Base-by-base conservation (phyloP, 2,329 filamentous ascomycete species). In the Microcyclosporella mali region DNA sequence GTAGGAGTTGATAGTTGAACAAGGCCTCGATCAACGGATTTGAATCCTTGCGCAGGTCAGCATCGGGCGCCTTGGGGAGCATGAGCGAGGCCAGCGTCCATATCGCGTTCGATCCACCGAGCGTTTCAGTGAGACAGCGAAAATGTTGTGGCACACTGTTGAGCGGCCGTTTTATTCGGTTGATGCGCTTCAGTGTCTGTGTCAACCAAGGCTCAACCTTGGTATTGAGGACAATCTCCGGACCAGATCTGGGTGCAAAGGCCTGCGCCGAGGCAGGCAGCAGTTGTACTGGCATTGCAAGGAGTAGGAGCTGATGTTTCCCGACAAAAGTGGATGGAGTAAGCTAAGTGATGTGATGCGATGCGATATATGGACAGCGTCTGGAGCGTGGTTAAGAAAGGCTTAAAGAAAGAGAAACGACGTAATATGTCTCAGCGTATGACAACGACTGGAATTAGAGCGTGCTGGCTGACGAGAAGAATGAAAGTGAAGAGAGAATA, bases 131-230 rank as follows among this genome's bases (percentile, higher is more conserved):
- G 59, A 98, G 78, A 70, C 90, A 97, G 74, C 87, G 81, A 58
- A 89, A 88, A 71, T 97, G 92, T 67, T 98, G 92, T 45, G 87
- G 83, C 37, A 95, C 86, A 67, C 86, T 95, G 78, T 98, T 98
- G 68, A 97, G 79, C 49, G 92, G 90, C 58, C 92, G 85, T 79
- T 97, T 98, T 60, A 95, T 82, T 56, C 85, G 81, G 76, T 95
- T 97, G 72, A 95, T 88, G 66, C 92, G 83, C 78, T 97, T 97
- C 60, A 98, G 76, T 9, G 89, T 95, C 64, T 89, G 86, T 28
- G 92, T 98, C 68, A 97, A 78, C 92, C 92, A 98, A 47, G 88
- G 85, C 71, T 95, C 89, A 61, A 94, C 81, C 73, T 92, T 94
- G 65, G 84, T 84, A 62, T 83, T 85, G 60, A 98, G 75, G 47